Evolutionary conservation across 768 basidiomycete species (phyloP).

Genomic region (Boletus rubropictus): DNA sequence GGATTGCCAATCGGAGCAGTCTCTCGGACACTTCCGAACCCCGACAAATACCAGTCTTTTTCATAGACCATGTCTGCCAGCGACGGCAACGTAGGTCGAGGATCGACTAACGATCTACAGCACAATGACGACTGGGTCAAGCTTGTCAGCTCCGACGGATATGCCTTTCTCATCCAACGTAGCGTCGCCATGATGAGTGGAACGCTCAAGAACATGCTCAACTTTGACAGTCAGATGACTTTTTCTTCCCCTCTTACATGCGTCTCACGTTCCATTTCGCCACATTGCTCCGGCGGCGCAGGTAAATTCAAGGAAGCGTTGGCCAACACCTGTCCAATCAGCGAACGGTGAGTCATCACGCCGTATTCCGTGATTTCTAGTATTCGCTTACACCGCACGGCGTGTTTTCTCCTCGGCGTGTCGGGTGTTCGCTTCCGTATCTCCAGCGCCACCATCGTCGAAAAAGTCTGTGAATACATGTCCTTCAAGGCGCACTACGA

Average conservation of each 20-base stretch:
- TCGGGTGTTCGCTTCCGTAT: neutral
- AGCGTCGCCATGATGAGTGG: conserved; percentile 74
- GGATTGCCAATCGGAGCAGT: conserved; percentile 11
- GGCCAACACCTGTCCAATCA: conserved; percentile 61
- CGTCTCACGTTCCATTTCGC: conserved; percentile 7
- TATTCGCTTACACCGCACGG: neutral
- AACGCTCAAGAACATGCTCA: conserved; percentile 77
- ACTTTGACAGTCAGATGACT: conserved; percentile 52
- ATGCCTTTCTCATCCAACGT: conserved; percentile 70
- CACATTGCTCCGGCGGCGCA: conserved; percentile 24
- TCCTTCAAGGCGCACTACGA: conserved; percentile 78
- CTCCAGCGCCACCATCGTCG: conserved; percentile 61
- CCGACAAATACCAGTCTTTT: conserved; percentile 8
- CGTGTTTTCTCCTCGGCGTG: neutral
- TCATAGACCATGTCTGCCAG: conserved; percentile 21
- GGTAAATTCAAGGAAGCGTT: conserved; percentile 73
- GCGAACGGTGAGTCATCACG: conserved; percentile 55
- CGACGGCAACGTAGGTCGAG: conserved; percentile 16
- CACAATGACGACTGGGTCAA: conserved; percentile 61
- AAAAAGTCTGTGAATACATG: conserved; percentile 89
- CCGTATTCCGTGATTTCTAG: neutral
- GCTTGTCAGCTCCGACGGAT: conserved; percentile 73
- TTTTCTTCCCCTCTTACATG: conserved; percentile 12
- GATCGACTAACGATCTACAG: conserved; percentile 5
- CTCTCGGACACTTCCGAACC: conserved; percentile 7